phyloP scores from a whole-genome alignment of 306 rosid genomes.

The Cucumis sativus region DNA sequence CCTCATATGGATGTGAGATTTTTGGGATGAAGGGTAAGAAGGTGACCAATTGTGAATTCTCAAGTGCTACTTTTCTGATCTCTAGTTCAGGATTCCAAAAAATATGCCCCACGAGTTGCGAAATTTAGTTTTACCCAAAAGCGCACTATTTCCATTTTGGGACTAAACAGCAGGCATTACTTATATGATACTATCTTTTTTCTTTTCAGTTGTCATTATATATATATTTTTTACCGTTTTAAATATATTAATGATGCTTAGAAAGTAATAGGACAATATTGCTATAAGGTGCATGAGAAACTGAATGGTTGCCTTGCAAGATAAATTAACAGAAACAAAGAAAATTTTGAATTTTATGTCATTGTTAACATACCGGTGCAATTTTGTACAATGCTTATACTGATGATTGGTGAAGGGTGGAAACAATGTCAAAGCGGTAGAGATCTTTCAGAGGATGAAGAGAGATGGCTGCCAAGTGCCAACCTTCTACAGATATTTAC shows the following conservation, averaged over 20 bases:
- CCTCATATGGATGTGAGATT: too few relatives aligned
- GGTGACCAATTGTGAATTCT: too few relatives aligned
- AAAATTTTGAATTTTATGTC: neutral
- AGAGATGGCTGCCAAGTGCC: constrained; percentile 54
- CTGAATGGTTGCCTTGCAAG: neutral
- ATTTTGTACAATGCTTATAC: constrained; percentile 70
- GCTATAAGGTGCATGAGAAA: neutral
- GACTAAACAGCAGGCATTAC: neutral
- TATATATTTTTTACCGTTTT: neutral
- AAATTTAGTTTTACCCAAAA: neutral
- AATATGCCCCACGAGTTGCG: neutral
- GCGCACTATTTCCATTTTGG: neutral
- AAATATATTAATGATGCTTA: neutral
- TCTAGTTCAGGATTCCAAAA: neutral
- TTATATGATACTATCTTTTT: neutral
- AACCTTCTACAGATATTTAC: constrained; percentile 58
- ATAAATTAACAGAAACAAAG: neutral
- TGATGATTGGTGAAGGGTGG: constrained; percentile 64
- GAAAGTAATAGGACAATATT: neutral
- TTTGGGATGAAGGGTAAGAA: too few relatives aligned
- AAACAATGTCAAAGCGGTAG: constrained; percentile 56
- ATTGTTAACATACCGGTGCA: constrained; percentile 35
- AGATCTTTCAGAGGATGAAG: constrained; percentile 75
- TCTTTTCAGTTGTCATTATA: neutral
- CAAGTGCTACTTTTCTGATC: neutral